These are phyloP conservation scores for Aspergillus bombycis DNA, from an alignment of 2,329 filamentous ascomycete species.

Conservation along the genomic window DNA sequence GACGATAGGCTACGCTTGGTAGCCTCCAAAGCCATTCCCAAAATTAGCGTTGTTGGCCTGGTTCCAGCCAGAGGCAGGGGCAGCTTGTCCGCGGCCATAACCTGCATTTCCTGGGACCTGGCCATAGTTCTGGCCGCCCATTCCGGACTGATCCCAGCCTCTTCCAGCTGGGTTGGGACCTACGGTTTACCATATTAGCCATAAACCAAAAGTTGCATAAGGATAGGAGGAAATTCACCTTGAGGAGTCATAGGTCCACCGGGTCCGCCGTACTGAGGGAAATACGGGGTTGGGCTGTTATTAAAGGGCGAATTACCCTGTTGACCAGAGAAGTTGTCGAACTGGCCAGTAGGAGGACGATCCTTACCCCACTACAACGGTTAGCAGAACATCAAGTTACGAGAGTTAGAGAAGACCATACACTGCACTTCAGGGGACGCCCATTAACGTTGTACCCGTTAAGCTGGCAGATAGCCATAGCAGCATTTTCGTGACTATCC, in stretches of 20 bases:
- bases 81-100: slow-evolving; percentile 74
- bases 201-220: not conserved
- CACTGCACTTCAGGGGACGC: slow-evolving; percentile 95
- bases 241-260: slow-evolving; percentile 64
- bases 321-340: slow-evolving; percentile 83
- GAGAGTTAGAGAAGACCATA: slow-evolving; percentile 59
- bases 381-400: slow-evolving; percentile 37
- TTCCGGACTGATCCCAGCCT: slow-evolving; percentile 54
- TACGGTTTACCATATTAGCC: slow-evolving; percentile 28
- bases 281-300: slow-evolving; percentile 79
- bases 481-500: slow-evolving; percentile 96
- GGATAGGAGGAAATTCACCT: slow-evolving; percentile 40
- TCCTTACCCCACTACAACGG: slow-evolving; percentile 90
- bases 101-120: slow-evolving; percentile 74
- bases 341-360: slow-evolving; percentile 81
- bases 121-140: slow-evolving; percentile 58
- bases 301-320: slow-evolving; percentile 70
- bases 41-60: slow-evolving; percentile 54
- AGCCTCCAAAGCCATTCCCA: slow-evolving; percentile 62
- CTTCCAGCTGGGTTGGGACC: slow-evolving; percentile 63
- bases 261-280: slow-evolving; percentile 88
- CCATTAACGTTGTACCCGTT: slow-evolving; percentile 98
- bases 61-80: slow-evolving; percentile 56
- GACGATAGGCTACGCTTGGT: slow-evolving; percentile 55
- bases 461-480: slow-evolving; percentile 97